These are phyloP conservation scores for Trifolium pratense DNA, from an alignment of 306 rosid species.

Conservation along the genomic window DNA sequence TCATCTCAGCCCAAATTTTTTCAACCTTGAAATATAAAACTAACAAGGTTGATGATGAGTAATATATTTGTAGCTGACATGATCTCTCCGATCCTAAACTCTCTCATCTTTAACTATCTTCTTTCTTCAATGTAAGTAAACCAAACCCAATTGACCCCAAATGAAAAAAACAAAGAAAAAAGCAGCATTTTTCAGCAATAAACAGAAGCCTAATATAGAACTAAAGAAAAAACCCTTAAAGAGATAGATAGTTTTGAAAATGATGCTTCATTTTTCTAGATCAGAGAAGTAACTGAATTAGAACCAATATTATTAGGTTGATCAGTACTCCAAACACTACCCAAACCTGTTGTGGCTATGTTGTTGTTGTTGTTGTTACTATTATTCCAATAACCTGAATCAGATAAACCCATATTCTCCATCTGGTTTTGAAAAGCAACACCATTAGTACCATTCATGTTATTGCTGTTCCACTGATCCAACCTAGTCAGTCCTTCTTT, in stretches of 20 bases:
- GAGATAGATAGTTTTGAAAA: slow-evolving; percentile 38
- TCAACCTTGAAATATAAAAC: slow-evolving; percentile 77
- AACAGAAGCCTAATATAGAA: slow-evolving; percentile 35
- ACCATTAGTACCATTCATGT: slow-evolving; percentile 1
- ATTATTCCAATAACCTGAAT: slow-evolving; percentile 75
- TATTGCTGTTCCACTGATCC: slow-evolving; percentile 40
- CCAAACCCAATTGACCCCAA: slow-evolving; percentile 40
- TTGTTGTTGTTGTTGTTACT: slow-evolving; percentile 29
- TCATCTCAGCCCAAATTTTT: slow-evolving; percentile 91
- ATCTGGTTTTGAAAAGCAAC: slow-evolving; percentile 52
- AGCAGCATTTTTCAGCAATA: slow-evolving; percentile 27
- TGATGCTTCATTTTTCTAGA: slow-evolving; percentile 59
- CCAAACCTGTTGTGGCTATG: slow-evolving; percentile 44
- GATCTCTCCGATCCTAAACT: slow-evolving; percentile 97
- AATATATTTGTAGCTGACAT: slow-evolving; percentile 92
- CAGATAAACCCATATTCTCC: slow-evolving; percentile 62
- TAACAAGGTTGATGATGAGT: slow-evolving; percentile 58
- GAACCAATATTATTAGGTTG: slow-evolving; percentile 63
- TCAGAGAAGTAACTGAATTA: slow-evolving; percentile 75
- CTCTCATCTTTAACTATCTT: slow-evolving; percentile 37
- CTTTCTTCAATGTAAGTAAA: slow-evolving; percentile 40
- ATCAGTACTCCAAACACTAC: slow-evolving; percentile 64
- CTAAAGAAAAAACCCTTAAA: slow-evolving; percentile 41
- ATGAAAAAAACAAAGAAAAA: not conserved
- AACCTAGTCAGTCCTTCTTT: slow-evolving; percentile 59